These are phyloP conservation scores for Apiotrichum sp. DNA, from an alignment of 1,284 basidiomycete genomes.

Conservation along the genomic window DNA sequence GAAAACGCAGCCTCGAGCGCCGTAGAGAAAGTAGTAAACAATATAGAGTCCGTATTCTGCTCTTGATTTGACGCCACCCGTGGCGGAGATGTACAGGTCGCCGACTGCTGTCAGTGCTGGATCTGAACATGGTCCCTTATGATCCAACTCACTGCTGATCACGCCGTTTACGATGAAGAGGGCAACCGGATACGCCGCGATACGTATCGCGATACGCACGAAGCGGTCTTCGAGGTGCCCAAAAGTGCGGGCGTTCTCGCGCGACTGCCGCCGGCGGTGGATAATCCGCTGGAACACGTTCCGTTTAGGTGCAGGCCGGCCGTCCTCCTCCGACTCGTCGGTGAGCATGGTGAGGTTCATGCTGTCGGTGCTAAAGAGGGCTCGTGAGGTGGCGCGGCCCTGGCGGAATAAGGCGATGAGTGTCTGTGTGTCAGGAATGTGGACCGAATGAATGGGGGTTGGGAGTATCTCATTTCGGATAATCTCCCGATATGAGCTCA, in stretches of 20 bases:
- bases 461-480: neutral
- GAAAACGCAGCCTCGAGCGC: constrained; percentile 12
- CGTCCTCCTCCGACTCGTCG: neutral
- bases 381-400: constrained; percentile 24
- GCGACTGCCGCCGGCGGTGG: constrained; percentile 1
- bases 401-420: constrained; percentile 28
- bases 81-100: constrained; percentile 15
- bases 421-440: constrained; percentile 3
- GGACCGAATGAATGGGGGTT: too few species aligned
- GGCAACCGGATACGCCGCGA: constrained; percentile 23
- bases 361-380: constrained; percentile 17
- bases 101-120: constrained; percentile 7
- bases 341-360: constrained; percentile 6
- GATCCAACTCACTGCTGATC: constrained; percentile 17
- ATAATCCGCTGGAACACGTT: constrained; percentile 4
- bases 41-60: constrained; percentile 16
- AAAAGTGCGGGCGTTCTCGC: constrained; percentile 4
- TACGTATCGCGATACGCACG: constrained; percentile 20
- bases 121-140: too few species aligned
- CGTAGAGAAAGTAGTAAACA: constrained; percentile 20
- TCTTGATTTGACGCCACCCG: constrained; percentile 5
- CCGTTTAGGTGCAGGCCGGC: neutral
- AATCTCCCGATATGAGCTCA: neutral
- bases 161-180: constrained; percentile 24
- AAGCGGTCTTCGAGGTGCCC: constrained; percentile 19